These are phyloP conservation scores for Ascoidea asiatica DNA, from an alignment of 805 yeast species.

Conservation along the genomic window DNA sequence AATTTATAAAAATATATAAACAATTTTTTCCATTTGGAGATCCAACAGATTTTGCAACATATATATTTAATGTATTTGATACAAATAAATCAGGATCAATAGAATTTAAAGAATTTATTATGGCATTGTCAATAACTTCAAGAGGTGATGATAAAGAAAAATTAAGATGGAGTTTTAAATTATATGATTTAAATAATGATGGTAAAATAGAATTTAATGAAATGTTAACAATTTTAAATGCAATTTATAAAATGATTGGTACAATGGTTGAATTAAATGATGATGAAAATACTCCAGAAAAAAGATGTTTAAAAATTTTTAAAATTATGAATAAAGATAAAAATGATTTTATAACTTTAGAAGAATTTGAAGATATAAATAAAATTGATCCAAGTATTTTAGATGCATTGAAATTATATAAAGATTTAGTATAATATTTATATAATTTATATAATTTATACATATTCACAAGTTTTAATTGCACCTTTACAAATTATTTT, in stretches of 20 bases:
- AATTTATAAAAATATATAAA: constrained; percentile 82
- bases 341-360: constrained; percentile 58
- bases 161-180: constrained; percentile 75
- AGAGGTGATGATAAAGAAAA: constrained; percentile 80
- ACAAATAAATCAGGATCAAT: constrained; percentile 66
- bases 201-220: constrained; percentile 70
- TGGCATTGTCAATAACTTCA: constrained; percentile 75
- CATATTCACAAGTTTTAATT: constrained; percentile 79
- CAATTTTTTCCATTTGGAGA: constrained; percentile 99
- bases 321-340: constrained; percentile 54
- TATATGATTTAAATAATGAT: constrained; percentile 73
- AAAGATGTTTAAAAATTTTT: constrained; percentile 74
- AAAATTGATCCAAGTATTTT: constrained; percentile 68
- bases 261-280: constrained; percentile 79
- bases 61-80: constrained; percentile 83
- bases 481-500: constrained; percentile 79
- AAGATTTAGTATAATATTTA: constrained; percentile 50
- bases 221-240: constrained; percentile 62
- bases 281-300: constrained; percentile 87
- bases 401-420: constrained; percentile 66
- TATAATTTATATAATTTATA: constrained; percentile 22
- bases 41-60: constrained; percentile 81
- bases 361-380: constrained; percentile 74
- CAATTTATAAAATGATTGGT: constrained; percentile 93
- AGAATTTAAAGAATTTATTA: constrained; percentile 85